Base-by-base conservation (phyloP, 2,329 filamentous ascomycete genomes). In the Orbilia javanica region DNA sequence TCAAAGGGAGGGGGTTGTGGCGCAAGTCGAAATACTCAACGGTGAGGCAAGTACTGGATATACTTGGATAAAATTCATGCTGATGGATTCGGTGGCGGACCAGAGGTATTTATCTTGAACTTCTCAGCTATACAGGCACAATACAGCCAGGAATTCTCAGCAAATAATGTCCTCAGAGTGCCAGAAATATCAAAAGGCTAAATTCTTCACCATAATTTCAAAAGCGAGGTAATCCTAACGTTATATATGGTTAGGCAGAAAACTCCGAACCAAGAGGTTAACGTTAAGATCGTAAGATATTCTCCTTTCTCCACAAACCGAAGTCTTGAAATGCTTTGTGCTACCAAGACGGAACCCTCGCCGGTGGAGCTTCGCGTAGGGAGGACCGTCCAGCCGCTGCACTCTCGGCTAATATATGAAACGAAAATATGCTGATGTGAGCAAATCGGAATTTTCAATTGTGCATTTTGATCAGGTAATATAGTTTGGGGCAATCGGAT, bases 361-460 rank as follows among this genome's bases (percentile, higher is more conserved):
- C 62, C 62, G 44, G 44, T 34, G 39, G 25, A 25, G 8, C 39
- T 31, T 60, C 55, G 63, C 44, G 36, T 64, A 48, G 15, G 29
- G 15, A 53, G 63, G 31, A 57, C 64, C 64, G 39, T 42, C 50
- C 18, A 55, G 46, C 64, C 64, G 64, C 48, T 29, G 31, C 15
- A 18, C 20, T 55, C 57, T 55, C 64, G 64, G 64, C 64, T 68
- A 68, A 68, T 68, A 55, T 64, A 42, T 55, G 31, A 48, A 68
- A 60, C 55, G 34, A 60, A 7, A 60, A 60, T 42, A 60, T 42
- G 55, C 55, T 42, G 34, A 60, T 60, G 31, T 44, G 34, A 60
- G 13, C 52, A 36, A 36, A 60, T 42, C 20, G 31, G 55, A 36
- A n/a, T 42, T 27, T 42, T 18, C 20, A 60, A 4, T 25, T 39